Conservation (phyloP, 345 rosid species). For the Gossypium anomalum region DNA sequence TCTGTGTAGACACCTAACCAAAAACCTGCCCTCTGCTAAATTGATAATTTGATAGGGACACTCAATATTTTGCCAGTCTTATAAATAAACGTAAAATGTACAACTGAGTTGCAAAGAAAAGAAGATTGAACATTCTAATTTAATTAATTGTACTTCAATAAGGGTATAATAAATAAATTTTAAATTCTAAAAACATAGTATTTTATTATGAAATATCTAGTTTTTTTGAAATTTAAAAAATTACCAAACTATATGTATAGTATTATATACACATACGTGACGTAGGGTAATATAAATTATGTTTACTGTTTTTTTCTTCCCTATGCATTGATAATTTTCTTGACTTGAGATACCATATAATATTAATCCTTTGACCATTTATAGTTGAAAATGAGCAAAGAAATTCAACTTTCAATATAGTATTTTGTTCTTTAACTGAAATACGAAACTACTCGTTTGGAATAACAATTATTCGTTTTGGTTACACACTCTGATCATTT, state of each 20-base stretch:
- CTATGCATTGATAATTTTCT: background rate
- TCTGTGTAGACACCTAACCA: slow-evolving; percentile 25
- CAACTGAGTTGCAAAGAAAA: too few relatives aligned
- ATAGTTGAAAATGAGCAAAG: background rate
- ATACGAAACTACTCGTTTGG: too few relatives aligned
- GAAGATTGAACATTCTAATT: too few relatives aligned
- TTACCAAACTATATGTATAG: too few relatives aligned
- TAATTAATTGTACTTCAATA: too few relatives aligned
- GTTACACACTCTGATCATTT: too few relatives aligned
- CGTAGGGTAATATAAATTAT: background rate
- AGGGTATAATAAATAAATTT: too few relatives aligned
- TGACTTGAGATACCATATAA: background rate
- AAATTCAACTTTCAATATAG: background rate
- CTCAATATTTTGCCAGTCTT: background rate
- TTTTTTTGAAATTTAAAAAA: too few relatives aligned
- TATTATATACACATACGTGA: background rate
- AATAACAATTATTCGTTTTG: too few relatives aligned
- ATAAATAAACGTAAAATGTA: too few relatives aligned
- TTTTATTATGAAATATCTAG: too few relatives aligned
- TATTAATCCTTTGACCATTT: background rate
- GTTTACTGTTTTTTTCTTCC: background rate
- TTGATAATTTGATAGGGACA: slow-evolving; percentile 13
- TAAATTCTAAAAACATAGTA: too few relatives aligned
- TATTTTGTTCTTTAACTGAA: background rate
- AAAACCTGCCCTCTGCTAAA: slow-evolving; percentile 31